Base-by-base conservation (phyloP, 73 alveolate species). In the Symbiodinium pilosum region DNA sequence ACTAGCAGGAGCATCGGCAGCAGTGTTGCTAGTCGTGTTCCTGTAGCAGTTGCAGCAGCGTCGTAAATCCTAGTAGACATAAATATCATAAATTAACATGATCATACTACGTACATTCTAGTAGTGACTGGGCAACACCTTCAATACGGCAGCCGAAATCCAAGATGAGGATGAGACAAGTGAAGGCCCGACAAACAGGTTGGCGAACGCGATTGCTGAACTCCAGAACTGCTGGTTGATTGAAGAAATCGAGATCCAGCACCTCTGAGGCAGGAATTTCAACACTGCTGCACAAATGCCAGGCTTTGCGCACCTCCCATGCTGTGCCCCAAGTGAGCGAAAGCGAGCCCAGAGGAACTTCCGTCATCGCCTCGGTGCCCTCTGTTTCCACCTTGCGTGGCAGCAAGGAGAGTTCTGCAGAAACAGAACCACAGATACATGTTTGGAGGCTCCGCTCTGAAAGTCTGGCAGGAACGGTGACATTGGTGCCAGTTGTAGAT, bases 241-340 rank as follows among this genome's bases (percentile, higher is more conserved):
- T n/a, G 54, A 91, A 91, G 89, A 91, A 91, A 59, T 91, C 77
- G 38, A 91, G 81, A 34, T 91, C 89, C 41, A 91, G 41, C 34
- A 91, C 97, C 97, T 91, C 34, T 43, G 85, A 73, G 44, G 44
- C 16, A 12, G 2, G 2, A 21, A 6, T 30, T 24, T 4, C 6
- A 9, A 51, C 28, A 77, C 20, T 16, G 32, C 54, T n/a, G 51
- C 47, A 18, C 56, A 34, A 51, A 38, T 11, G 54, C 18, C 36
- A 34, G 18, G 0, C 1, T 4, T 5, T 47, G 12, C 64, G 34
- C 32, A 38, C 97, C 97, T 91, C 97, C 97, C 97, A 91, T 36
- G 97, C 97, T 1, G 97, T 91, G 77, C 97, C 97, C 97, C 97
- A 91, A 0, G 97, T 91, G 24, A 91, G 81, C 36, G 97, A 41